phyloP scores from a whole-genome alignment of 2,329 filamentous ascomycete species.

The Pseudophaeomoniella oleicola region DNA sequence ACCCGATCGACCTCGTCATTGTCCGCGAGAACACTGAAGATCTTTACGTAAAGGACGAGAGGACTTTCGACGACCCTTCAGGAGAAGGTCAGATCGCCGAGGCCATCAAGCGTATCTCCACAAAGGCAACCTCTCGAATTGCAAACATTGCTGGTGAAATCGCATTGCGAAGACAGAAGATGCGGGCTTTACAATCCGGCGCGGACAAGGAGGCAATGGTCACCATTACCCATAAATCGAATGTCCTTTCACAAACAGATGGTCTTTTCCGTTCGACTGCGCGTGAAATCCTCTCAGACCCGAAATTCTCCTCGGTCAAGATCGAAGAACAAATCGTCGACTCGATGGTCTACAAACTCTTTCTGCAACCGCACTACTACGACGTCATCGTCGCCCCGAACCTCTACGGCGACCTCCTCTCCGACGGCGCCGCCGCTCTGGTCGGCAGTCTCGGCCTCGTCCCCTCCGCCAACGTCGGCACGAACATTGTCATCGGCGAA shows the following conservation, averaged over 20 bases:
- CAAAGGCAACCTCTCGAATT: constrained; percentile 72
- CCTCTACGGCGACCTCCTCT: constrained; percentile 92
- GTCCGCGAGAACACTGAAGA: constrained; percentile 99
- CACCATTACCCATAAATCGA: constrained; percentile 96
- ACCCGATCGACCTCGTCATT: constrained; percentile 88
- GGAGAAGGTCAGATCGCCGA: constrained; percentile 71
- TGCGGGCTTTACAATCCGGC: constrained; percentile 32
- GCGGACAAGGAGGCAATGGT: constrained; percentile 55
- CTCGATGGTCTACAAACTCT: constrained; percentile 99
- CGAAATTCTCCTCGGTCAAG: constrained; percentile 48
- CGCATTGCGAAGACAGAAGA: constrained; percentile 69
- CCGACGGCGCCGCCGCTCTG: constrained; percentile 85
- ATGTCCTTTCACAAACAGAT: constrained; percentile 91
- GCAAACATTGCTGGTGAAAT: constrained; percentile 91
- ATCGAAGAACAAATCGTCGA: constrained; percentile 98
- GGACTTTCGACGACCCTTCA: constrained; percentile 54
- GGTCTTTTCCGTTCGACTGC: constrained; percentile 81
- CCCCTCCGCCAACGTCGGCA: constrained; percentile 86
- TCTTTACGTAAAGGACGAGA: constrained; percentile 94
- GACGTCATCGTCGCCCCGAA: constrained; percentile 97
- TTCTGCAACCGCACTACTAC: constrained; percentile 88
- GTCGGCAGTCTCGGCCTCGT: constrained; percentile 87
- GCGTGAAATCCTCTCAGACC: constrained; percentile 53
- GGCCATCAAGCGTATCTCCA: constrained; percentile 92
- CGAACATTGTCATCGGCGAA: constrained; percentile 90